Conservation (phyloP, 257 asterid genomes). For the Nicotiana obtusifolia region DNA sequence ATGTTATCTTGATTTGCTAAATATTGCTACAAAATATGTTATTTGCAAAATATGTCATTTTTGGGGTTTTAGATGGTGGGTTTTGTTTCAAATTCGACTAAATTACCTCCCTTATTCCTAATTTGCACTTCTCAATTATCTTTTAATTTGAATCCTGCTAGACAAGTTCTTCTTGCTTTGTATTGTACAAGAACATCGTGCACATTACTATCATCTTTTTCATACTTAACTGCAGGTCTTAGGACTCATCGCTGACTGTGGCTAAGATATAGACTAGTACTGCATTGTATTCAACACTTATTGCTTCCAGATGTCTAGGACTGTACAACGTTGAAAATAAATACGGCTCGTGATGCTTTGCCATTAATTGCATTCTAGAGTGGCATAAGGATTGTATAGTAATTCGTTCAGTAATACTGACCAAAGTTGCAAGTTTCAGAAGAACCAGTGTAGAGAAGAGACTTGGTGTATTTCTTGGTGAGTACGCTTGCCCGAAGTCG, state of each 20-base stretch:
- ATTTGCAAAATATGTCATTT: too few species aligned
- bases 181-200: conserved; percentile 18
- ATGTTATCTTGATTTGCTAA: neutral
- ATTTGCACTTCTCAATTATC: too few species aligned
- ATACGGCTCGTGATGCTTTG: conserved; percentile 48
- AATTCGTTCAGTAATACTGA: conserved; percentile 41
- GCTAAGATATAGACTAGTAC: conserved; percentile 41
- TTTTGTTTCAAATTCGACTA: neutral
- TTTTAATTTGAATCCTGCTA: too few species aligned
- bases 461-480: conserved; percentile 46
- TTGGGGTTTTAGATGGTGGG: neutral
- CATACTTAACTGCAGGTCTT: conserved; percentile 69
- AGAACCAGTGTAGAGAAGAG: conserved; percentile 31
- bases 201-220: conserved; percentile 48
- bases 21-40: neutral
- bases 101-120: too few species aligned
- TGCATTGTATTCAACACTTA: conserved; percentile 47
- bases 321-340: conserved; percentile 35
- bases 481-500: conserved; percentile 28
- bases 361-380: conserved; percentile 47
- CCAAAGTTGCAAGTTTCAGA: conserved; percentile 36
- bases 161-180: neutral
- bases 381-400: conserved; percentile 46
- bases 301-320: conserved; percentile 25
- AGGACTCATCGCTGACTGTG: conserved; percentile 61